Evolutionary conservation across 495 filamentous ascomycete species (phyloP).

Genomic region (Tricharina praecox): DNA sequence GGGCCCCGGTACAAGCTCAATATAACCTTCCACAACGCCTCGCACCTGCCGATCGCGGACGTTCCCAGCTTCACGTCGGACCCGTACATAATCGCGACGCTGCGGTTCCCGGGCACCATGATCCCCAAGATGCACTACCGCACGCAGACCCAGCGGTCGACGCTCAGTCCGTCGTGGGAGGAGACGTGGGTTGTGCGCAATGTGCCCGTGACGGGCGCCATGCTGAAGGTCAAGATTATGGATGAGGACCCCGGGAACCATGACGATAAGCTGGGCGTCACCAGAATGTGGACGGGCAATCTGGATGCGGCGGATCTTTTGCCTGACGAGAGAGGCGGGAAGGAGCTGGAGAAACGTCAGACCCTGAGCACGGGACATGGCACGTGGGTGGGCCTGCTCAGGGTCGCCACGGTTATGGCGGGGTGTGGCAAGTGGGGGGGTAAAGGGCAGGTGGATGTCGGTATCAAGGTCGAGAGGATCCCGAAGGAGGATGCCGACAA

Average conservation of each 20-base stretch:
- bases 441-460: not conserved
- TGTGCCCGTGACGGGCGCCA: constrained; percentile 59
- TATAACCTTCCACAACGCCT: constrained; percentile 67
- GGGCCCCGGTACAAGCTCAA: constrained; percentile 47
- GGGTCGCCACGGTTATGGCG: constrained; percentile 8
- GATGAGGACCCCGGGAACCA: constrained; percentile 80
- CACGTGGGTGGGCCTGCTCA: constrained; percentile 7
- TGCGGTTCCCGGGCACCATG: constrained; percentile 36
- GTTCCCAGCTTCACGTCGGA: constrained; percentile 62
- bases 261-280: constrained; percentile 75
- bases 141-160: constrained; percentile 55
- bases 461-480: not conserved
- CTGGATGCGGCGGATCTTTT: not conserved
- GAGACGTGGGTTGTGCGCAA: constrained; percentile 76
- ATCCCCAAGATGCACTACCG: constrained; percentile 54
- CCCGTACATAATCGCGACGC: constrained; percentile 59
- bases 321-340: constrained; percentile 5
- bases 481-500: not conserved
- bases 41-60: constrained; percentile 67
- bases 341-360: constrained; percentile 6
- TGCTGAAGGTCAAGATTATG: constrained; percentile 61
- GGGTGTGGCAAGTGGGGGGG: not conserved
- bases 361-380: not conserved
- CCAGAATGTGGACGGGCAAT: constrained; percentile 36
- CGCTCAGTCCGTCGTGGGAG: constrained; percentile 62